These are phyloP conservation scores for Sedum album DNA, from an alignment of 164 flowering plant species.

Conservation along the genomic window DNA sequence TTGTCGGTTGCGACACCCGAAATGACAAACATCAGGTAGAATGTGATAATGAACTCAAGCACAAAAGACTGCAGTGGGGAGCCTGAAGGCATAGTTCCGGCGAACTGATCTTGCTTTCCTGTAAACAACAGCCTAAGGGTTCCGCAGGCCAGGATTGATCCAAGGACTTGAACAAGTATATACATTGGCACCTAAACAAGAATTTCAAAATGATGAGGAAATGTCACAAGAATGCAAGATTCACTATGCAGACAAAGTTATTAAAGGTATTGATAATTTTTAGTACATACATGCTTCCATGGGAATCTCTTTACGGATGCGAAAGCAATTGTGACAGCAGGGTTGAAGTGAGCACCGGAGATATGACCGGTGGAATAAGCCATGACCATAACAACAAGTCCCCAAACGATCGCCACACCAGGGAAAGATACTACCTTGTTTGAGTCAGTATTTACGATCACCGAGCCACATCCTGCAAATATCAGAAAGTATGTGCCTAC, in stretches of 20 bases:
- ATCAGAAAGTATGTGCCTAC: slow-evolving; percentile 56
- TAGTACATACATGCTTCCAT: slow-evolving; percentile 49
- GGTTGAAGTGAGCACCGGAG: slow-evolving; percentile 62
- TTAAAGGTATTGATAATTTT: not conserved
- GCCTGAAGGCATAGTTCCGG: slow-evolving; percentile 38
- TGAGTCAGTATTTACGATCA: slow-evolving; percentile 32
- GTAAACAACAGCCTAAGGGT: slow-evolving; percentile 29
- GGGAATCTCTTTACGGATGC: slow-evolving; percentile 50
- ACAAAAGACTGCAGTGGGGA: slow-evolving; percentile 35
- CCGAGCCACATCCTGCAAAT: slow-evolving; percentile 51
- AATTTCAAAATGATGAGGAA: not conserved
- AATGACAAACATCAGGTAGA: slow-evolving; percentile 56
- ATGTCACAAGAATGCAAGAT: not conserved
- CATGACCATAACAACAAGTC: slow-evolving; percentile 52
- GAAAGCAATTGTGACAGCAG: slow-evolving; percentile 53
- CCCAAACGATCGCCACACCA: slow-evolving; percentile 49
- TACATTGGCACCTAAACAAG: slow-evolving; percentile 30
- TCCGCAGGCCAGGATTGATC: slow-evolving; percentile 41
- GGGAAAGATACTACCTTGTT: slow-evolving; percentile 32
- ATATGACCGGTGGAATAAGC: slow-evolving; percentile 54
- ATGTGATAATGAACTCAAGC: slow-evolving; percentile 47
- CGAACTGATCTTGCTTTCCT: slow-evolving; percentile 25
- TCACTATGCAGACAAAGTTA: not conserved
- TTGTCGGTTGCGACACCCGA: slow-evolving; percentile 57
- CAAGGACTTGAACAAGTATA: slow-evolving; percentile 31